Evolutionary conservation across 257 asterid species (phyloP).

Genomic region (Nicotiana knightiana): DNA sequence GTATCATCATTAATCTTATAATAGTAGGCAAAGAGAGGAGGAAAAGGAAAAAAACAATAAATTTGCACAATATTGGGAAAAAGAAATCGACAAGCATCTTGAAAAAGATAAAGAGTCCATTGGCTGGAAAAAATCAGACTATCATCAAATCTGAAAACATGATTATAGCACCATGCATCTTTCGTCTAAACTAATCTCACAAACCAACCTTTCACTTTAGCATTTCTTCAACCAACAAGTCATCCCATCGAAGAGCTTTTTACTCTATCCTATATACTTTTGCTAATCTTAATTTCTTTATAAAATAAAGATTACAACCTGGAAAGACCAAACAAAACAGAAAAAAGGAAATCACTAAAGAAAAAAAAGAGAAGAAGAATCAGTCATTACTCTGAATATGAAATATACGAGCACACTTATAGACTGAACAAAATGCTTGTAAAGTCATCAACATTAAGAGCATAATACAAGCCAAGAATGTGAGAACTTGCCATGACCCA

Average conservation of each 20-base stretch:
- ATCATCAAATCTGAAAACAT: neutral
- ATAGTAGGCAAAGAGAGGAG: neutral
- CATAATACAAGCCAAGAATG: conserved; percentile 16
- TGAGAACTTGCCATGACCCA: conserved; percentile 28
- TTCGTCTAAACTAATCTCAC: neutral
- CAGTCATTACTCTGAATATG: neutral
- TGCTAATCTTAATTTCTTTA: no score
- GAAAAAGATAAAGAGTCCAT: neutral
- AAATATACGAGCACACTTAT: conserved; percentile 19
- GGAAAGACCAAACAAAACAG: neutral
- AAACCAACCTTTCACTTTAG: neutral
- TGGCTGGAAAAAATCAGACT: neutral
- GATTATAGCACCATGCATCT: neutral
- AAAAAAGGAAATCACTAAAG: no score
- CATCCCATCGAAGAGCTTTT: neutral
- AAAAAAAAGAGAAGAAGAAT: neutral
- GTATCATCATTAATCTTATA: neutral
- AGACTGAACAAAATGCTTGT: conserved; percentile 29
- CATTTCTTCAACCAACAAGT: neutral
- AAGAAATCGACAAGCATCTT: neutral
- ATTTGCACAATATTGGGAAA: neutral
- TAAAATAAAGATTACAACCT: no score
- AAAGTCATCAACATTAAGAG: conserved; percentile 20
- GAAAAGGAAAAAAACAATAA: neutral
- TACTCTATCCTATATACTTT: neutral